Evolutionary conservation across 148 eudicot species (phyloP).

Genomic region (Amaranthus palmeri): DNA sequence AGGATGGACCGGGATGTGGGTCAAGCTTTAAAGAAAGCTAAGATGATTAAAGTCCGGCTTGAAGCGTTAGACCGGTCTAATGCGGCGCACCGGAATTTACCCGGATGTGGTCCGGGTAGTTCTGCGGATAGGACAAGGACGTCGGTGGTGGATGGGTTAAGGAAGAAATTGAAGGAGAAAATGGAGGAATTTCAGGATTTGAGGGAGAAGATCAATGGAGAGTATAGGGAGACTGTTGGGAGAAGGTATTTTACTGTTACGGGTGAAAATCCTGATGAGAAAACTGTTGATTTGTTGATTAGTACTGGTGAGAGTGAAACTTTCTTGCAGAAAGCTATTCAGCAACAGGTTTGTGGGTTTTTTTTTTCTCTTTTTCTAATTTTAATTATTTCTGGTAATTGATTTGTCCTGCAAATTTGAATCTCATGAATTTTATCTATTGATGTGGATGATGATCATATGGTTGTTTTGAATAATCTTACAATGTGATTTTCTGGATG

Average conservation of each 20-base stretch:
- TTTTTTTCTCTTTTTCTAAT: neutral
- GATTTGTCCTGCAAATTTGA: neutral
- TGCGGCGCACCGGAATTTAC: conserved; percentile 28
- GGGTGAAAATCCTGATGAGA: conserved; percentile 52
- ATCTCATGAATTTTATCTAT: neutral
- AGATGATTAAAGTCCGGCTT: conserved; percentile 36
- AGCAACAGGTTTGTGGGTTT: conserved; percentile 31
- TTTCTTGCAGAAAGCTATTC: conserved; percentile 50
- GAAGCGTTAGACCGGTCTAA: conserved; percentile 50
- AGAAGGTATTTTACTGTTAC: conserved; percentile 54
- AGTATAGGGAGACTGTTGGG: conserved; percentile 50
- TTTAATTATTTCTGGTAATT: neutral
- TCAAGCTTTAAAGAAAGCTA: conserved; percentile 38
- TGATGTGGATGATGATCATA: neutral
- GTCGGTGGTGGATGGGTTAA: conserved; percentile 38
- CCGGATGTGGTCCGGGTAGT: conserved; percentile 50
- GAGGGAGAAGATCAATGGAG: conserved; percentile 35
- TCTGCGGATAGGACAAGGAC: conserved; percentile 44
- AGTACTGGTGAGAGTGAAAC: conserved; percentile 49
- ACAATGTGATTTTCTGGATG: neutral
- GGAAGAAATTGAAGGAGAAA: conserved; percentile 42
- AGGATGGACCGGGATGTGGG: conserved; percentile 48
- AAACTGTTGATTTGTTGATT: conserved; percentile 33
- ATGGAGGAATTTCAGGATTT: conserved; percentile 50
- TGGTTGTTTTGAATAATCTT: conserved; percentile 1